Evolutionary conservation across 2,329 filamentous ascomycete genomes (phyloP).

Genomic region (Exserohilum turcica): DNA sequence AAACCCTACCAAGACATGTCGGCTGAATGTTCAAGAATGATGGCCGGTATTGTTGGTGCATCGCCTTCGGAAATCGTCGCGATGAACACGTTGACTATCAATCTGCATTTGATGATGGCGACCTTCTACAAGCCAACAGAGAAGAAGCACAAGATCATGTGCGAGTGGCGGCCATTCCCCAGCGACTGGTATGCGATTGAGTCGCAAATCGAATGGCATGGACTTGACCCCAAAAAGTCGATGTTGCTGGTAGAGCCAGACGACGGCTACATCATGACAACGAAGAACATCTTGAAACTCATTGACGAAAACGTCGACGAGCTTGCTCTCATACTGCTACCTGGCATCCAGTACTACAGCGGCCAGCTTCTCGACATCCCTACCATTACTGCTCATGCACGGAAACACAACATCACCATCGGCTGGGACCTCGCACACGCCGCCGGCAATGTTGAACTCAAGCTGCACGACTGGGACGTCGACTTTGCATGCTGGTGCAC

Average conservation of each 20-base stretch:
- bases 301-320: constrained; percentile 76
- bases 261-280: constrained; percentile 67
- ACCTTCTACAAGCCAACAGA: constrained; percentile 77
- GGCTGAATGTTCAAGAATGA: constrained; percentile 70
- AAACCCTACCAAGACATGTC: constrained; percentile 79
- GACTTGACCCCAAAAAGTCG: constrained; percentile 66
- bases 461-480: constrained; percentile 84
- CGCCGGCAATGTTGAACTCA: constrained; percentile 78
- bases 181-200: constrained; percentile 86
- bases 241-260: constrained; percentile 72
- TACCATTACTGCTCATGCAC: constrained; percentile 76
- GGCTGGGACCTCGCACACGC: constrained; percentile 91
- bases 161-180: constrained; percentile 87
- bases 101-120: constrained; percentile 82
- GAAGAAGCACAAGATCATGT: constrained; percentile 74
- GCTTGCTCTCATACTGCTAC: constrained; percentile 76
- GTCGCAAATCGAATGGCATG: constrained; percentile 76
- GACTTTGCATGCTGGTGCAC: constrained; percentile 93
- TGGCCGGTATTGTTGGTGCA: constrained; percentile 76
- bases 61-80: constrained; percentile 74
- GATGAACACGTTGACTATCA: constrained; percentile 85
- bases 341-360: constrained; percentile 88
- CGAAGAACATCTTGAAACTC: constrained; percentile 68
- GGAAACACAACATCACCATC: constrained; percentile 70
- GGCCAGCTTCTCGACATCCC: constrained; percentile 85